Base-by-base conservation (phyloP, 352 stramenopile genomes). In the Phytophthora aleatoria region DNA sequence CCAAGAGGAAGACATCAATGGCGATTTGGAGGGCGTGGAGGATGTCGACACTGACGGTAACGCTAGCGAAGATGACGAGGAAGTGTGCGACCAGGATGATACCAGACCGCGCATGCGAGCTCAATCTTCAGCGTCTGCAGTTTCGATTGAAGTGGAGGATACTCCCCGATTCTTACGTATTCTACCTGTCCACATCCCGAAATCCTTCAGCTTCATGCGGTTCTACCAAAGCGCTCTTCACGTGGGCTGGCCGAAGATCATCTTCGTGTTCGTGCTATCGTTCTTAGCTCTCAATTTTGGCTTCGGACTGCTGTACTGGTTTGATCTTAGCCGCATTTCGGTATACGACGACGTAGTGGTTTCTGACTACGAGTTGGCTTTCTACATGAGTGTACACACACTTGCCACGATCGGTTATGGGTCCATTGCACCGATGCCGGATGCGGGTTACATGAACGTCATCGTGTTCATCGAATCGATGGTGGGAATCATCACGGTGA, bases 311-410 rank as follows among this genome's bases (percentile, higher is more conserved):
- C 47, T 94, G 49, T 92, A 91, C 58, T 90, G 73, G 72, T 60
- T 87, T 20, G 41, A 83, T 28, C 60, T 64, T 16, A 52, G 49
- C 16, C 60, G 69, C 24, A 74, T 91, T 12, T 47, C 67, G 8
- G 56, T 58, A n/a, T 89, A 92, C 48, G 36, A 53, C 5, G 82
- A 90, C 13, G 64, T 92, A 5, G 47, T 44, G 1, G 67, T 91
- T 1, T 68, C 79, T 0, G 64, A 75, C 8, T 95, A 88, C 60
- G 84, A 92, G 61, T 44, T 85, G 41, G 73, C 83, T 16, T 89
- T 93, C 48, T 95, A 80, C 56, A 89, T 95, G 80, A 93, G 84
- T 47, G 83, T 93, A 6, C 86, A 95, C 64, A 92, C 86, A 20
- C 63, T 95, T 15, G 82, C 84, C 12, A 95, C 86, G 7, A 91